Conservation (phyloP, 1,284 basidiomycete species). For the Ceratorhiza oryzae-sativae region DNA sequence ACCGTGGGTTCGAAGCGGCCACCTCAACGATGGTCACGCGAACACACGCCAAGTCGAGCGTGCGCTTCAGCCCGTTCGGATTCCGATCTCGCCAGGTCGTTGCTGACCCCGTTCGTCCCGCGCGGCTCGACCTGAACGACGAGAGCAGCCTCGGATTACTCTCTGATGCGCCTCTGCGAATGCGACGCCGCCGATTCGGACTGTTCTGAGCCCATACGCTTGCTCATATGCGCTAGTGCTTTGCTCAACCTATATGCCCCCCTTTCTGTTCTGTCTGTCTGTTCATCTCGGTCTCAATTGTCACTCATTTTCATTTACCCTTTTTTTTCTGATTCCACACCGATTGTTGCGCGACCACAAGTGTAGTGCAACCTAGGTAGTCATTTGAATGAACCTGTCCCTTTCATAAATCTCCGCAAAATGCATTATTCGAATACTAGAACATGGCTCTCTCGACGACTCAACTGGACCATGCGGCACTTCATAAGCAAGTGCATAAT, state of each 20-base stretch:
- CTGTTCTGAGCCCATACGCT: conserved; percentile 15
- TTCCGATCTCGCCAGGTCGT: not conserved
- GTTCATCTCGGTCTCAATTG: too few relatives aligned
- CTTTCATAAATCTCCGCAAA: too few relatives aligned
- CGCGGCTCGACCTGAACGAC: too few relatives aligned
- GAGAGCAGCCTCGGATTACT: conserved; percentile 1
- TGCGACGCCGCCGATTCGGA: conserved; percentile 1
- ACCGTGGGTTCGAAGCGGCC: not conserved
- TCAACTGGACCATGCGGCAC: too few relatives aligned
- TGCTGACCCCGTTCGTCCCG: not conserved
- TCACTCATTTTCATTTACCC: too few relatives aligned
- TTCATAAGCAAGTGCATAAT: too few relatives aligned
- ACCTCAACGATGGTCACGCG: not conserved
- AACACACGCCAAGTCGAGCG: not conserved
- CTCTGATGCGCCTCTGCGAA: conserved; percentile 18
- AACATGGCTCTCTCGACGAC: too few relatives aligned
- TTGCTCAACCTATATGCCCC: not conserved
- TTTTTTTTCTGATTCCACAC: too few relatives aligned
- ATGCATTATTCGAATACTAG: too few relatives aligned
- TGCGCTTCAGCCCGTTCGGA: conserved; percentile 3
- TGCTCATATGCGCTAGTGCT: not conserved
- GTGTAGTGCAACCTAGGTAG: too few relatives aligned
- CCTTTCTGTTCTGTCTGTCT: not conserved
- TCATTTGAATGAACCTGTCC: too few relatives aligned
- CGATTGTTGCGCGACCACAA: too few relatives aligned